Base-by-base conservation (phyloP, 1,139 yeast genomes). In the Debaryomyces sp. region DNA sequence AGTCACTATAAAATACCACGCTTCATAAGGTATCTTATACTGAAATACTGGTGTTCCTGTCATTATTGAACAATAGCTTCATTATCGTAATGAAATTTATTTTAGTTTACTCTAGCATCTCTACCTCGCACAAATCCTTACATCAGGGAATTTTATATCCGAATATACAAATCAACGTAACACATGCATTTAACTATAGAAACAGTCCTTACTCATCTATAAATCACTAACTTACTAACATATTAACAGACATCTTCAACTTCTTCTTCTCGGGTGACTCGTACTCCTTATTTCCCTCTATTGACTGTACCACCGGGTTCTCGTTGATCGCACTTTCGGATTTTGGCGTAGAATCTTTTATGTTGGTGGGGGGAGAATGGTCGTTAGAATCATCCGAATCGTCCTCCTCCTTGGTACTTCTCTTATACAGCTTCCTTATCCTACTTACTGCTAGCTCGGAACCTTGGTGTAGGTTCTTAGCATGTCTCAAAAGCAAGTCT, bases 401-500 rank as follows among this genome's bases (percentile, higher is more conserved):
- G 50, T 57, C 45, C 24, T 57, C 63, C 33, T 55, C 43, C n/a
- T 41, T 41, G 9, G 43, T 30, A 23, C 18, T 56, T 18, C 68
- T 57, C 47, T 66, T 68, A 51, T 67, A 67, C 64, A 66, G 70
- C 56, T 74, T 75, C 46, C 81, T 62, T 46, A 76, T 71, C 47
- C 81, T 64, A 50, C 71, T 68, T n/a, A 76, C 77, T 5, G 80
- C 78, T 54, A 67, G 54, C 57, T 76, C 70, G 53, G 83, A 81
- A 7, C 85, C 85, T 21, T 96, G 85, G 63, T 94, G 99, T 32
- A 94, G 78, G 63, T 94, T 94, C 66, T 91, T 97, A 57, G 95
- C 96, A 70, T 94, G 99, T 50, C 99, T 79, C 49, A 94, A 75
- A 27, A 94, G 85, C 62, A 94, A 79, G 66, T 94, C 99, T 52